Base-by-base conservation (phyloP, 2,329 filamentous ascomycete species). In the Emergomyces orientalis region DNA sequence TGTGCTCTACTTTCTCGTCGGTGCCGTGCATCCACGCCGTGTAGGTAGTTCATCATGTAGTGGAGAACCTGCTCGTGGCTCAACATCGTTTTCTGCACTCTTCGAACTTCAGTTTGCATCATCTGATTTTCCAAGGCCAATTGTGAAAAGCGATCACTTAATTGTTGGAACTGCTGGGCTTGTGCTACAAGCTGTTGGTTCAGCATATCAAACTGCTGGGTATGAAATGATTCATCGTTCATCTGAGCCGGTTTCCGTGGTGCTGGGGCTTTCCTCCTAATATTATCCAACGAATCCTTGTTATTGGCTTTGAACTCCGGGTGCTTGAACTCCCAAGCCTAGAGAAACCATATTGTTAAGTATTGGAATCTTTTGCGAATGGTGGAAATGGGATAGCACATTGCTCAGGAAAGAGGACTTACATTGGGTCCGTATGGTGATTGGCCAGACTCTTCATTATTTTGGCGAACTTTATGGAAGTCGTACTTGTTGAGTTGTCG, bases 311-410 rank as follows among this genome's bases (percentile, higher is more conserved):
- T 89, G 79, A 99, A 99, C 71, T 96, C 91, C 14, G 93, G 93
- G 72, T 99, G 94, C 74, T 94, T 96, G 74, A 99, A 99, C 73
- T 99, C 94, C 90, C 90, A 96, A 14, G 88, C 86, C 89, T 94
- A 71, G 34, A 49, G n/a, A 58, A 45, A 45, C 32, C 47, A 41
- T 32, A 45, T 61, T 58, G 41, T 25, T 60, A 30, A 43, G 63
- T 47, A 59, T 57, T 30, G 66, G 73, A 63, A 71, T 32, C 62
- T n/a, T 49, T 55, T 55, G 52, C 19, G 19, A 32, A 47, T 25
- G 43, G n/a, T 22, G 19, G 19, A n/a, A 22, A 25, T 9, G 43
- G 19, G 43, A 55, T 55, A 19, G 17, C 51, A 60, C 47, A 32
- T 27, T 52, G 54, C 60, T 17, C 60, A 8, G 57, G 58, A 58